Conservation (phyloP, 129 eudicot species). For the Lactuca saligna region DNA sequence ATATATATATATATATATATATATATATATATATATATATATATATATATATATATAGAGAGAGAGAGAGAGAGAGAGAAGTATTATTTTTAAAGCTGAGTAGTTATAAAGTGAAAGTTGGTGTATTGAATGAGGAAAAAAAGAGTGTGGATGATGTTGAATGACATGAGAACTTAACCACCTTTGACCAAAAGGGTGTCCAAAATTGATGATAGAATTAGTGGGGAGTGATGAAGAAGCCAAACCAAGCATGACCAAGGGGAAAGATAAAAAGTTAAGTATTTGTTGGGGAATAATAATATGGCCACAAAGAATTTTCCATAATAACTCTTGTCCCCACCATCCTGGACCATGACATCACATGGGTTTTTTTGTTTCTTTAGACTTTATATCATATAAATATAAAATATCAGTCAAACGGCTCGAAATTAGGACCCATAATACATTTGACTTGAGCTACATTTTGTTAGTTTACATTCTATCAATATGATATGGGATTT, state of each 20-base stretch:
- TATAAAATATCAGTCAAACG: neutral
- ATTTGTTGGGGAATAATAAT: slow-evolving; percentile 24
- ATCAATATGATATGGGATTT: neutral
- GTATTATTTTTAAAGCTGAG: neutral
- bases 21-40: no score
- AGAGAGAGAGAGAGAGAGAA: no score
- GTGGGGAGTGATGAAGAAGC: slow-evolving; percentile 39
- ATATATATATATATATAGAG: no score
- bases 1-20: no score
- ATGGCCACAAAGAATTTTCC: slow-evolving; percentile 31
- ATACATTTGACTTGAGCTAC: neutral
- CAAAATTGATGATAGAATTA: slow-evolving; percentile 23
- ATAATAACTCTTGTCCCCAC: slow-evolving; percentile 25
- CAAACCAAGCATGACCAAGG: slow-evolving; percentile 28
- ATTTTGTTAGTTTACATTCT: neutral
- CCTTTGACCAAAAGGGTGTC: slow-evolving; percentile 31
- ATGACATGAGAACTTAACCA: slow-evolving; percentile 39
- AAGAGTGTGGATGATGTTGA: slow-evolving; percentile 39
- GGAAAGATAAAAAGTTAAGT: slow-evolving; percentile 18
- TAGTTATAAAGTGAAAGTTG: slow-evolving; percentile 30
- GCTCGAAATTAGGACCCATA: neutral
- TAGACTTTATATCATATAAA: neutral
- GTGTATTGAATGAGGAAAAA: slow-evolving; percentile 27
- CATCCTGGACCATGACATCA: slow-evolving; percentile 18
- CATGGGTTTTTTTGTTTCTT: slow-evolving; percentile 21